Evolutionary conservation across 106 monocot species (phyloP), one percentile per base, ranked within the genome.

Genomic region (Dendrobium huoshanense): DNA sequence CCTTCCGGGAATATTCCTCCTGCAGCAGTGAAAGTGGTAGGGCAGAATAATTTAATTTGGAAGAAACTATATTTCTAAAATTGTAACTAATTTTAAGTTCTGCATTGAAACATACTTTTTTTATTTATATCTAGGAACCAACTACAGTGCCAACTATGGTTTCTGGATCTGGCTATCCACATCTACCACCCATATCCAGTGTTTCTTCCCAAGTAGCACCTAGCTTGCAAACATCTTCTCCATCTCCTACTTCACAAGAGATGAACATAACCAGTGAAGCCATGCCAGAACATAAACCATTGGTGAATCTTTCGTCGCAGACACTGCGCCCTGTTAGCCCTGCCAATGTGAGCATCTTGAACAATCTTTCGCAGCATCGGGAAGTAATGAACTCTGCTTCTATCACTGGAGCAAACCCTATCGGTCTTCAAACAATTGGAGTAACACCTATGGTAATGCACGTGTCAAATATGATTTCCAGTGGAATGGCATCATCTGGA

Each of bases 391-490:
- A 81, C 78, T 85, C 92, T 67, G 86, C 95, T 55, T 89, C 89
- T 77, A 89, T 87, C 54, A 61, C 84, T 41, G 90, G 90, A 58
- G 88, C 85, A 75, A 86, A 58, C 77, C 83, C 96, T 56, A 88
- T 91, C 61, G 91, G 89, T 48, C 86, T 93, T 79, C 89, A 85
- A 78, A 80, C 84, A 31, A 91, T 94, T 65, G 91, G 89, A 25
- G 85, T 76, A 15, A 80, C 84, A 40, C 86, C 89, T 19, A 91
- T 96, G 85, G 89, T 91, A 75, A 84, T 91, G 83, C 96, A 97
- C 72, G 91, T 97, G 94, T 91, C 97, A 37, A 98, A 89, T 75
- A 88, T 98, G 91, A 92, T 98, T 73, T 90, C 94, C 41, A 91
- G 85, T 88, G 92, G 92, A 83, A 89, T 94, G 94, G 41, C 81